Evolutionary conservation across 2,329 filamentous ascomycete genomes (phyloP).

Genomic region (Monosporascus ibericus): DNA sequence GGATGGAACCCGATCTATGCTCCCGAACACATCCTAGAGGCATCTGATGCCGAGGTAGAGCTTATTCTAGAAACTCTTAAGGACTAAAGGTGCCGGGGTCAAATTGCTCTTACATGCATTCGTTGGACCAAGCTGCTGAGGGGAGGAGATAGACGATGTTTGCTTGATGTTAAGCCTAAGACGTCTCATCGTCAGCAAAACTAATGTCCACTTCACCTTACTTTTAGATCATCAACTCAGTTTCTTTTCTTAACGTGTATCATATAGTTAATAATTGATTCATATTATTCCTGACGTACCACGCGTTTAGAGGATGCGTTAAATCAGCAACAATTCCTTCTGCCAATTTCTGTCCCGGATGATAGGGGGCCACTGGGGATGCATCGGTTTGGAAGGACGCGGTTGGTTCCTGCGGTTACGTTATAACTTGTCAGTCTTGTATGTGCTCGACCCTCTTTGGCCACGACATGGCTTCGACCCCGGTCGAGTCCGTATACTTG

Average conservation of each 20-base stretch:
- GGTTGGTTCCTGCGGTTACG: not conserved
- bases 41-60: constrained; percentile 39
- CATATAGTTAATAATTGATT: no score
- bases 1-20: constrained; percentile 39
- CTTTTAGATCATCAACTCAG: no score
- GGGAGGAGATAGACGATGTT: no score
- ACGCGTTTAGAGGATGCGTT: no score
- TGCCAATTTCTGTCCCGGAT: not conserved
- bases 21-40: constrained; percentile 39
- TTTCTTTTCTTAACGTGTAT: no score
- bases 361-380: not conserved
- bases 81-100: not conserved
- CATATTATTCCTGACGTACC: no score
- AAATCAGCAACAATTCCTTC: no score
- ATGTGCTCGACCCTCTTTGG: not conserved
- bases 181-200: no score
- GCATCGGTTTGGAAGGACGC: not conserved
- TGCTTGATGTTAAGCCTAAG: no score
- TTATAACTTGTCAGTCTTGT: not conserved
- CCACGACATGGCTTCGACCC: not conserved
- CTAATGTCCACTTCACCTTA: no score
- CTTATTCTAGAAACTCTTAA: constrained; percentile 28
- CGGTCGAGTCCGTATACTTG: not conserved
- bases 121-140: no score
- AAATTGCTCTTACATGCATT: no score